These are phyloP conservation scores for Zygoascus sp. DNA, from an alignment of 1,139 yeast species.

Conservation along the genomic window DNA sequence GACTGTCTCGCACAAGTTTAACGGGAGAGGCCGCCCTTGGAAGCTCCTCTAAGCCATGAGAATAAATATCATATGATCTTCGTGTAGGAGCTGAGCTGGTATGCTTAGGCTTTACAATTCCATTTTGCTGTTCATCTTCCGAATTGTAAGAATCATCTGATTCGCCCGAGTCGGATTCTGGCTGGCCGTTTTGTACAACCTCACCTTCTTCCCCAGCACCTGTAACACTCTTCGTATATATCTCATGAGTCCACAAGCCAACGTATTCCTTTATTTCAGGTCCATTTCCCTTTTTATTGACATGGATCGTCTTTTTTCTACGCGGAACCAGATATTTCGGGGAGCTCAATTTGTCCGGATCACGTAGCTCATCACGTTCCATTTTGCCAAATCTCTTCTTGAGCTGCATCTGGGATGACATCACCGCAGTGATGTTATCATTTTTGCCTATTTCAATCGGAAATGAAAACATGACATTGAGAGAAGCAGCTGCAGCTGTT, in stretches of 20 bases:
- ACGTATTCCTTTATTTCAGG: background rate
- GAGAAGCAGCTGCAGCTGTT: background rate
- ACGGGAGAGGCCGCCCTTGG: slow-evolving; percentile 12
- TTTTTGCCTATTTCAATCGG: background rate
- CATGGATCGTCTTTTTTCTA: background rate
- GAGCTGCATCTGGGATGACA: background rate
- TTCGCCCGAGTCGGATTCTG: slow-evolving; percentile 1
- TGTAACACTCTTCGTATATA: background rate
- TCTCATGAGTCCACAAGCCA: slow-evolving; percentile 2
- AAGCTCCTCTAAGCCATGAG: slow-evolving; percentile 14
- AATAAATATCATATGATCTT: slow-evolving; percentile 11
- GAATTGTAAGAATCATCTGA: slow-evolving; percentile 4
- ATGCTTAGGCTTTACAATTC: background rate
- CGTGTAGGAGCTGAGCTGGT: background rate
- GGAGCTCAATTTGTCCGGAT: background rate
- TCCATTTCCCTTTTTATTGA: background rate
- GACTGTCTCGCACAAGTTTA: slow-evolving; percentile 10
- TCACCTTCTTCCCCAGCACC: background rate
- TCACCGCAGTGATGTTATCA: background rate
- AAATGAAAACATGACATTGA: background rate
- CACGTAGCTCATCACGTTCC: slow-evolving; percentile 2
- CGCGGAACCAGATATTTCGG: background rate
- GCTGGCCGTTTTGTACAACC: background rate
- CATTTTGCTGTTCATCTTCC: background rate
- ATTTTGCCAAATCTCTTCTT: background rate